Conservation (phyloP, 140 eudicot genomes). For the Ambrosia hybrid region DNA sequence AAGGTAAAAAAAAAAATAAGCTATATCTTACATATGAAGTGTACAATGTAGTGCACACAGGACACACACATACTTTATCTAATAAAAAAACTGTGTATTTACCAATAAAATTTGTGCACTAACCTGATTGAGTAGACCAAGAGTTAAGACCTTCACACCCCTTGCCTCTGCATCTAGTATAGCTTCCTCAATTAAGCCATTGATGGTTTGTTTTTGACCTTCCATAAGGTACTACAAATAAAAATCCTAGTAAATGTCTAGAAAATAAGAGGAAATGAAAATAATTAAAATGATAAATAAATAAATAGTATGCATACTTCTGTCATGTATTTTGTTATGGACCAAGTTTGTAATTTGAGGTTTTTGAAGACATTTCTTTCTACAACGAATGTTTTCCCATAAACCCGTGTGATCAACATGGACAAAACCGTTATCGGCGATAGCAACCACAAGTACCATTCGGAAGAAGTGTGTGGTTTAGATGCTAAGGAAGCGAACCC, state of each 20-base stretch:
- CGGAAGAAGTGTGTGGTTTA: conserved; percentile 45
- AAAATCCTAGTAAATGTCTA: neutral
- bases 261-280: neutral
- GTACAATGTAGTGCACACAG: too few species aligned
- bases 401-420: conserved; percentile 37
- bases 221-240: conserved; percentile 45
- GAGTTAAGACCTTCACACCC: conserved; percentile 53
- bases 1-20: too few species aligned
- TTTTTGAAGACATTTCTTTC: conserved; percentile 45
- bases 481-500: conserved; percentile 72
- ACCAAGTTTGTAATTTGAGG: conserved; percentile 46
- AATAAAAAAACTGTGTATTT: neutral
- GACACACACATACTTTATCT: too few species aligned
- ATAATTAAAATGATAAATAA: neutral
- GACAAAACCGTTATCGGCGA: conserved; percentile 60
- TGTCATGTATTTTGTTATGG: conserved; percentile 36
- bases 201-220: conserved; percentile 57
- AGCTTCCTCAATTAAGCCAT: conserved; percentile 60
- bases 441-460: conserved; percentile 64
- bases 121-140: conserved; percentile 73
- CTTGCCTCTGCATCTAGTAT: conserved; percentile 64
- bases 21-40: too few species aligned
- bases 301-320: conserved; percentile 44
- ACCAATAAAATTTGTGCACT: neutral
- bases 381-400: conserved; percentile 33